Conservation (phyloP, 371 early-diverging fungal genomes). For the Mortierella sp. region DNA sequence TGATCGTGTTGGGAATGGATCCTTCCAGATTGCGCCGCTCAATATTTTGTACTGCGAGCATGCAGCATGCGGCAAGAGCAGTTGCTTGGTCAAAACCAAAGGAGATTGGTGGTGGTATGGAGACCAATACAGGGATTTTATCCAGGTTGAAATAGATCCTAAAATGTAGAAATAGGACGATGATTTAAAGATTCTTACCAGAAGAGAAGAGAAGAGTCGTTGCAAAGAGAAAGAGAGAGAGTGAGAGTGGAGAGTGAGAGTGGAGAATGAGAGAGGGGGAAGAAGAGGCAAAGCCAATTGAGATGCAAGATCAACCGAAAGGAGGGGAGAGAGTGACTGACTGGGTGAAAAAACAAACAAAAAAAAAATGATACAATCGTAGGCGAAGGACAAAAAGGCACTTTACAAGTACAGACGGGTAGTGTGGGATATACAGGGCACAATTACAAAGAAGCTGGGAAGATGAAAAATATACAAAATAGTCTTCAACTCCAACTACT, state of each 20-base stretch:
- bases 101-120: no score
- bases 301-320: neutral
- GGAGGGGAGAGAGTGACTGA: neutral
- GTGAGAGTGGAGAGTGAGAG: neutral
- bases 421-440: neutral
- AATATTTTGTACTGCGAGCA: neutral
- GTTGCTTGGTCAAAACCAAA: neutral
- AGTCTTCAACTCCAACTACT: no score
- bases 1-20: constrained; percentile 8
- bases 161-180: no score
- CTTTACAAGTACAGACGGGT: neutral
- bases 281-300: neutral
- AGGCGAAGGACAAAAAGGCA: neutral
- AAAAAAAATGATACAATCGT: neutral
- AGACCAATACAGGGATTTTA: no score
- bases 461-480: neutral
- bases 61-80: neutral
- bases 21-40: constrained; percentile 15
- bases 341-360: neutral
- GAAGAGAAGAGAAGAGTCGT: no score
- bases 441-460: neutral
- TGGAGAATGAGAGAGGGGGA: neutral
- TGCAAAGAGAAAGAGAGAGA: no score
- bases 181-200: no score
- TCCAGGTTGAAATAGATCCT: no score